A percentile compares a stretch with the other conserved stretches of the same genome.
These are phyloP conservation scores for Ambrosiella xylebori DNA, from an alignment of 2,329 filamentous ascomycete species.

Conservation along the genomic window DNA sequence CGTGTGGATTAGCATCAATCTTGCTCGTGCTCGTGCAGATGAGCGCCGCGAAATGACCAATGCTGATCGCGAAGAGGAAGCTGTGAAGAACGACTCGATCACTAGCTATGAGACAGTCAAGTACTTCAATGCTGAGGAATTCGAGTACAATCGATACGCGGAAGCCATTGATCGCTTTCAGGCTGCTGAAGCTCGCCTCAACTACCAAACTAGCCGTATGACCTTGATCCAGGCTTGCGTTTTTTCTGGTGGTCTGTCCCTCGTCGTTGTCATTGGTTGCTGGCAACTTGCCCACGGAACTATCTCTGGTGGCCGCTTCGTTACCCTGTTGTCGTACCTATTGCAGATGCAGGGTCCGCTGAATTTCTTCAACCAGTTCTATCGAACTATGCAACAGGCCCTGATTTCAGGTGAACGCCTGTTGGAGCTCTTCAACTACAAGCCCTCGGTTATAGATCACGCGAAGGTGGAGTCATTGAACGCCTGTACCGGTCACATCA, in stretches of 20 bases:
- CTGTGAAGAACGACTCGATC: constrained; percentile 96
- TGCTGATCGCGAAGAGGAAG: constrained; percentile 83
- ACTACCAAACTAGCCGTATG: constrained; percentile 61
- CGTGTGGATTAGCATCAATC: constrained; percentile 86
- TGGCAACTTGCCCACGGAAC: constrained; percentile 56
- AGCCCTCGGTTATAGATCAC: constrained; percentile 73
- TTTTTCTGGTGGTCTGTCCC: constrained; percentile 59
- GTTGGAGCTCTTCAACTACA: constrained; percentile 89
- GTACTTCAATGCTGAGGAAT: constrained; percentile 72
- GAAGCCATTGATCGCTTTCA: constrained; percentile 56
- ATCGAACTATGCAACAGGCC: constrained; percentile 84
- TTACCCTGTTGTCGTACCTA: constrained; percentile 58
- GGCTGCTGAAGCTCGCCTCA: constrained; percentile 56
- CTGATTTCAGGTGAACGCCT: constrained; percentile 96
- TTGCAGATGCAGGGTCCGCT: constrained; percentile 64
- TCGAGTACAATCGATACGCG: constrained; percentile 59
- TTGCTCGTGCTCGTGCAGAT: constrained; percentile 84
- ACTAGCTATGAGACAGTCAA: constrained; percentile 95
- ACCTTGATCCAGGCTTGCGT: constrained; percentile 67
- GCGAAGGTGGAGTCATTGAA: constrained; percentile 45
- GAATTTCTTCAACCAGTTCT: constrained; percentile 88
- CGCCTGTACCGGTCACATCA: constrained; percentile 62
- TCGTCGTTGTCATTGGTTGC: constrained; percentile 55
- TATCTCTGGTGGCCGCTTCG: constrained; percentile 52
- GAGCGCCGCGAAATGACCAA: constrained; percentile 90